Percentiles rank a stretch among this genome's conserved stretches.
phyloP scores from a whole-genome alignment of 2,329 filamentous ascomycete genomes.

The Pseudogymnoascus sp. region DNA sequence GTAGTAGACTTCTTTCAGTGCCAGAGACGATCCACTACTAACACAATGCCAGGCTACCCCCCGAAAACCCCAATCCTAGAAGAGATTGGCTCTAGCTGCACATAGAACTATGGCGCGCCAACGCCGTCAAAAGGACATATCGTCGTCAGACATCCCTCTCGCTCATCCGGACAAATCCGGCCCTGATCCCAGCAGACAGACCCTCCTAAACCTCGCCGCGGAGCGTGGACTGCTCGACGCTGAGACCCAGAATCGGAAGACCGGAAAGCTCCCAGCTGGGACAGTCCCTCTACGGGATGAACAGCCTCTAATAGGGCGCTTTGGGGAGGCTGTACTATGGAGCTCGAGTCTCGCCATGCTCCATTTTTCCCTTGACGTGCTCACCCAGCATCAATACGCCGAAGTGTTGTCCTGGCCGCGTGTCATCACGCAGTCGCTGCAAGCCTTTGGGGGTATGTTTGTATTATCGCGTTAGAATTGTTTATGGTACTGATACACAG shows the following conservation, averaged over 20 bases:
- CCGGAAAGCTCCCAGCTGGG: constrained; percentile 20
- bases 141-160: constrained; percentile 48
- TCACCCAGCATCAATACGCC: constrained; percentile 74
- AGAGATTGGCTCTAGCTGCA: not conserved
- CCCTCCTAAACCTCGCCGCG: constrained; percentile 65
- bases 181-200: constrained; percentile 49
- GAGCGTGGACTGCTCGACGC: constrained; percentile 44
- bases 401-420: constrained; percentile 51
- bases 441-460: constrained; percentile 44
- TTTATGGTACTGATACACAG: constrained; percentile 10
- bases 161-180: constrained; percentile 60
- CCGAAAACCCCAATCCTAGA: not conserved
- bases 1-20: not conserved
- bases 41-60: not conserved
- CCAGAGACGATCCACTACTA: not conserved
- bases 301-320: constrained; percentile 23
- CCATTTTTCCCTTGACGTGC: constrained; percentile 69
- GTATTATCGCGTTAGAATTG: constrained; percentile 4
- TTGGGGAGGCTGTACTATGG: constrained; percentile 47
- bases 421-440: constrained; percentile 44
- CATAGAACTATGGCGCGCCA: constrained; percentile 36
- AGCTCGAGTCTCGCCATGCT: constrained; percentile 58
- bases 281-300: constrained; percentile 12
- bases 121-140: constrained; percentile 39
- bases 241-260: constrained; percentile 19